Conservation (phyloP, 140 eudicot species). For the Flaveria floridana region DNA sequence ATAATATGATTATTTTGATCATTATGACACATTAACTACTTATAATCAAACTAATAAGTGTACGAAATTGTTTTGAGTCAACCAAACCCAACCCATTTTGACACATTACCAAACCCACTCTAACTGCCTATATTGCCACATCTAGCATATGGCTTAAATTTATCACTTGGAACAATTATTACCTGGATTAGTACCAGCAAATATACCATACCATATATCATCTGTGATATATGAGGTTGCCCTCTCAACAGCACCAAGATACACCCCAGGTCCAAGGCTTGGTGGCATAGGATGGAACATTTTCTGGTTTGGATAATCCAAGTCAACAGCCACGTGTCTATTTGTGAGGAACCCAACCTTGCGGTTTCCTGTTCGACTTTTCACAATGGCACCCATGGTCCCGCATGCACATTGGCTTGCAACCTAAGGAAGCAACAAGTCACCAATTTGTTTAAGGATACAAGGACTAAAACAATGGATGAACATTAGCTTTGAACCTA, state of each 20-base stretch:
- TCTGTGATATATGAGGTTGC: conserved; percentile 87
- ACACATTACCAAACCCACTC: not conserved
- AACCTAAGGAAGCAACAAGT: conserved; percentile 49
- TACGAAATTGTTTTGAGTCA: not conserved
- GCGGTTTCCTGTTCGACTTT: conserved; percentile 81
- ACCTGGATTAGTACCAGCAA: conserved; percentile 96
- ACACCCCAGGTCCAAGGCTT: conserved; percentile 87
- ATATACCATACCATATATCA: conserved; percentile 89
- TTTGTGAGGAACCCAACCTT: conserved; percentile 88
- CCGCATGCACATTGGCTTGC: conserved; percentile 91
- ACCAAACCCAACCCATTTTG: not conserved
- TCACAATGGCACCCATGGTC: conserved; percentile 87
- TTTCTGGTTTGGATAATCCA: conserved; percentile 87
- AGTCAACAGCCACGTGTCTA: conserved; percentile 89
- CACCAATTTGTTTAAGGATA: conserved; percentile 22
- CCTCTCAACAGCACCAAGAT: conserved; percentile 94
- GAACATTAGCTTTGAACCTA: not conserved
- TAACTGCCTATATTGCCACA: not conserved
- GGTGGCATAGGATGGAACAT: conserved; percentile 98
- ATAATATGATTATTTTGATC: not conserved
- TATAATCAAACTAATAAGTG: not conserved
- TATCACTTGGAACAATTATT: conserved; percentile 18
- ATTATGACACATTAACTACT: not conserved
- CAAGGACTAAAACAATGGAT: not conserved
- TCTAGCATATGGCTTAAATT: not conserved